These are phyloP conservation scores for Sporisorium graminicola DNA, from an alignment of 1,284 basidiomycete species.

Conservation along the genomic window DNA sequence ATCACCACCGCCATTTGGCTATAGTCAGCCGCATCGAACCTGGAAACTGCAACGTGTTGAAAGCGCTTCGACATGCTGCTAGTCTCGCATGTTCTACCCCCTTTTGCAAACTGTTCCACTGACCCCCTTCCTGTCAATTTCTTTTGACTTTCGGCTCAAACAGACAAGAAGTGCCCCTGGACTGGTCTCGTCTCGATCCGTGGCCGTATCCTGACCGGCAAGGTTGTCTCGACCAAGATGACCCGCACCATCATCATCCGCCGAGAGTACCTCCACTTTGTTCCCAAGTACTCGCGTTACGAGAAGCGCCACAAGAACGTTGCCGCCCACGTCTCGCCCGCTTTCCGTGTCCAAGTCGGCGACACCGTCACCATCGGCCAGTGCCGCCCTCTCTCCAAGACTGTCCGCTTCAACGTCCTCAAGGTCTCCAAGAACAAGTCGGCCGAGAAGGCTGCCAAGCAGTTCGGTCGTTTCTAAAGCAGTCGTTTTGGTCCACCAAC, in stretches of 20 bases:
- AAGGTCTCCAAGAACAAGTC: constrained; percentile 77
- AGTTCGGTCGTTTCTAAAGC: constrained; percentile 93
- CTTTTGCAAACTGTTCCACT: neutral
- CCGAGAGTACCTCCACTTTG: constrained; percentile 94
- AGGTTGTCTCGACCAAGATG: constrained; percentile 99
- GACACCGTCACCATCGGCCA: constrained; percentile 97
- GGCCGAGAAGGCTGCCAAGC: constrained; percentile 75
- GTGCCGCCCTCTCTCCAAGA: constrained; percentile 99
- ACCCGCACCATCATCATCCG: constrained; percentile 98
- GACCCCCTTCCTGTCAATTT: constrained; percentile 9
- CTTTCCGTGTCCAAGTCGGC: constrained; percentile 86
- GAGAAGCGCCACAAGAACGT: constrained; percentile 89
- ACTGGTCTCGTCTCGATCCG: constrained; percentile 85
- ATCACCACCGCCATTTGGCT: neutral
- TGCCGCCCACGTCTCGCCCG: constrained; percentile 95
- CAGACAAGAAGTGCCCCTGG: constrained; percentile 99
- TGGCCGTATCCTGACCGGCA: constrained; percentile 97
- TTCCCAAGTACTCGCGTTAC: constrained; percentile 90
- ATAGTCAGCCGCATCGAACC: neutral
- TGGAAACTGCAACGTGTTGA: neutral
- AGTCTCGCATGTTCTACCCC: neutral
- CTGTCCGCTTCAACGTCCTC: constrained; percentile 97
- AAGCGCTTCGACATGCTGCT: constrained; percentile 2
- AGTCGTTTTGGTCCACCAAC: neutral
- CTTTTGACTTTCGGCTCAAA: neutral